Evolutionary conservation across 495 filamentous ascomycete genomes (phyloP).

Genomic region (Hypoxylon subgilvum): DNA sequence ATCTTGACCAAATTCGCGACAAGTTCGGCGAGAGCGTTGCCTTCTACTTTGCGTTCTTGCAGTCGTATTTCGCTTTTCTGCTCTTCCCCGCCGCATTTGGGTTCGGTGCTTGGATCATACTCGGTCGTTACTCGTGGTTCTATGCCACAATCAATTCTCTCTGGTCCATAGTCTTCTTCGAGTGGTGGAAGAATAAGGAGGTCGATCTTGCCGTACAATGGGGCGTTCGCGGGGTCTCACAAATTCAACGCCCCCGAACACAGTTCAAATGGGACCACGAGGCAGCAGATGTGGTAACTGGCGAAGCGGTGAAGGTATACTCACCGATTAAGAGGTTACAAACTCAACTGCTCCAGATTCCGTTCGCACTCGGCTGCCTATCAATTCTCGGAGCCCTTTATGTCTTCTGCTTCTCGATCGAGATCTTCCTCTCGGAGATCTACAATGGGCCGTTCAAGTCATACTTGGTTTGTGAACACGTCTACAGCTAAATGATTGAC

Average conservation of each 20-base stretch:
- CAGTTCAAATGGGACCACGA: slow-evolving; percentile 81
- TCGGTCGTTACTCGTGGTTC: slow-evolving; percentile 82
- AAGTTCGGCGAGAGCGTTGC: slow-evolving; percentile 92
- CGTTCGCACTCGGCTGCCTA: slow-evolving; percentile 79
- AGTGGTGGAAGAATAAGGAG: slow-evolving; percentile 97
- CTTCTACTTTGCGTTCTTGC: slow-evolving; percentile 95
- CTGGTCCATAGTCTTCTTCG: slow-evolving; percentile 90
- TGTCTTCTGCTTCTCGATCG: slow-evolving; percentile 86
- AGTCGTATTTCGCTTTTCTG: slow-evolving; percentile 88
- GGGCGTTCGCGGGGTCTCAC: slow-evolving; percentile 87
- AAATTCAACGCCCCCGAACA: slow-evolving; percentile 75
- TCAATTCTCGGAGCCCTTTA: slow-evolving; percentile 79
- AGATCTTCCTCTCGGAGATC: slow-evolving; percentile 93
- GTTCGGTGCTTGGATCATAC: slow-evolving; percentile 76
- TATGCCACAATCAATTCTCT: slow-evolving; percentile 83
- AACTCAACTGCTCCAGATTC: slow-evolving; percentile 83
- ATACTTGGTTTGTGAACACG: slow-evolving; percentile 67
- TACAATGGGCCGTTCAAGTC: slow-evolving; percentile 90
- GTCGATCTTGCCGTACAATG: slow-evolving; percentile 87
- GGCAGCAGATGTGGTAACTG: slow-evolving; percentile 79
- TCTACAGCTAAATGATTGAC: background rate
- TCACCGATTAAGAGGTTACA: slow-evolving; percentile 76
- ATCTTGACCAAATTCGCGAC: slow-evolving; percentile 84
- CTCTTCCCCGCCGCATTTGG: slow-evolving; percentile 86
- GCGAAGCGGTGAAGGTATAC: slow-evolving; percentile 79